Conservation (phyloP, 2,329 filamentous ascomycete species). For the Scorias spongiosa region DNA sequence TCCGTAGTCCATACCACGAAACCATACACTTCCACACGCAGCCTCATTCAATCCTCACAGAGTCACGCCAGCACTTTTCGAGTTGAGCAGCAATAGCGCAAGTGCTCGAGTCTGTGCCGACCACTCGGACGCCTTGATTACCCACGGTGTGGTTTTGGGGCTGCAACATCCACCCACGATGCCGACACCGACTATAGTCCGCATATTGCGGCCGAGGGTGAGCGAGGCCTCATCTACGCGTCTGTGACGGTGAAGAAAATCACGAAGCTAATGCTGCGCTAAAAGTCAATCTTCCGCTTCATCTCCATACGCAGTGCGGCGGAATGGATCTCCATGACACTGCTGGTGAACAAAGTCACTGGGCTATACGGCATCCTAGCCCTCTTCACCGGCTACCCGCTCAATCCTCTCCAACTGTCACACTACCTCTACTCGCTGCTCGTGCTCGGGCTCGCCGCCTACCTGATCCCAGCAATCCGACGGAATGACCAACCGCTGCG, state of each 20-base stretch:
- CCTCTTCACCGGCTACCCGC: constrained; percentile 69
- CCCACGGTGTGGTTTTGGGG: no score
- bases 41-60: no score
- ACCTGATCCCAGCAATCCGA: constrained; percentile 67
- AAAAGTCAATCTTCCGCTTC: constrained; percentile 67
- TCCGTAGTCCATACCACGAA: no score
- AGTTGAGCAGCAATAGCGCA: no score
- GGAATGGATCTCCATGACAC: constrained; percentile 66
- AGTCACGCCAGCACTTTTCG: no score
- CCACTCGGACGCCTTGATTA: no score
- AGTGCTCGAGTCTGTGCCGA: no score
- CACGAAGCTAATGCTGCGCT: no score
- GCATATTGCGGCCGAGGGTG: neutral
- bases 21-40: no score
- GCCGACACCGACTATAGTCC: neutral
- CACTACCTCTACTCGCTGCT: constrained; percentile 82
- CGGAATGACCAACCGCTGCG: constrained; percentile 58
- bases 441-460: constrained; percentile 50
- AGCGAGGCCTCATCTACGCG: neutral
- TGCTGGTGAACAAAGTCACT: constrained; percentile 84
- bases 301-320: constrained; percentile 77
- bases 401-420: constrained; percentile 69
- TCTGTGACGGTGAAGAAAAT: no score
- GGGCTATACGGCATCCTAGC: constrained; percentile 83
- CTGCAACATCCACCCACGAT: neutral